These are phyloP conservation scores for Colletotrichum sp. DNA, from an alignment of 2,329 filamentous ascomycete genomes.

Conservation along the genomic window DNA sequence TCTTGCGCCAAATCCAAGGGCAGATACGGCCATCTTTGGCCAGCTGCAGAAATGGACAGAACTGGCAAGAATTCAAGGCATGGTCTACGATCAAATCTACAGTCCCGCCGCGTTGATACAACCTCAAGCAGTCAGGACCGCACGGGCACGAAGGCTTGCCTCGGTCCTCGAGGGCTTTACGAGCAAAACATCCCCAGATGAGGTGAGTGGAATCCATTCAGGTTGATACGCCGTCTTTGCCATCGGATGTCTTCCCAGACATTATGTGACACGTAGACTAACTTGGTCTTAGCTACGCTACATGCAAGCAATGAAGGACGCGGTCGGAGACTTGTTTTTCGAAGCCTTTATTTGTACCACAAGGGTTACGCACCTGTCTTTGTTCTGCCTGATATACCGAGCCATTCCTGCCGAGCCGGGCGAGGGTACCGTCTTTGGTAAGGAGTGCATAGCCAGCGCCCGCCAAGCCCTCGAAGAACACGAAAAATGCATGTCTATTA, in stretches of 20 bases:
- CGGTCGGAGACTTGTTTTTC: constrained; percentile 7
- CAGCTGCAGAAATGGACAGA: constrained; percentile 20
- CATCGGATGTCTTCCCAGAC: background rate
- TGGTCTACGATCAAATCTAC: constrained; percentile 31
- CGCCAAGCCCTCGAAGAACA: constrained; percentile 25
- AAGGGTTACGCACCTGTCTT: constrained; percentile 23
- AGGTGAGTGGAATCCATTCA: background rate
- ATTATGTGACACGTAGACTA: background rate
- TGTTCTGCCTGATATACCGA: constrained; percentile 30
- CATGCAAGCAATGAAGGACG: background rate
- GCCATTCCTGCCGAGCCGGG: constrained; percentile 22
- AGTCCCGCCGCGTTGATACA: constrained; percentile 27
- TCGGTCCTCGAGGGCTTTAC: background rate
- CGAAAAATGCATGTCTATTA: constrained; percentile 14
- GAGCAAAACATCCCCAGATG: background rate
- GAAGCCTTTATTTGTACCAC: constrained; percentile 22
- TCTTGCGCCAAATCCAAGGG: background rate
- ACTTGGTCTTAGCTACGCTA: background rate
- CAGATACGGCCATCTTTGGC: background rate
- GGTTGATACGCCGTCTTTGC: background rate
- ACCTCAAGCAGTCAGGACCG: constrained; percentile 19
- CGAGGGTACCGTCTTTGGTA: constrained; percentile 22
- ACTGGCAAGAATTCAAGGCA: constrained; percentile 24
- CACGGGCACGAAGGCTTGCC: constrained; percentile 10
- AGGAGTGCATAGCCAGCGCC: constrained; percentile 26